These are phyloP conservation scores for Clarireedia monteithiana DNA, from an alignment of 2,329 filamentous ascomycete genomes.

Conservation along the genomic window DNA sequence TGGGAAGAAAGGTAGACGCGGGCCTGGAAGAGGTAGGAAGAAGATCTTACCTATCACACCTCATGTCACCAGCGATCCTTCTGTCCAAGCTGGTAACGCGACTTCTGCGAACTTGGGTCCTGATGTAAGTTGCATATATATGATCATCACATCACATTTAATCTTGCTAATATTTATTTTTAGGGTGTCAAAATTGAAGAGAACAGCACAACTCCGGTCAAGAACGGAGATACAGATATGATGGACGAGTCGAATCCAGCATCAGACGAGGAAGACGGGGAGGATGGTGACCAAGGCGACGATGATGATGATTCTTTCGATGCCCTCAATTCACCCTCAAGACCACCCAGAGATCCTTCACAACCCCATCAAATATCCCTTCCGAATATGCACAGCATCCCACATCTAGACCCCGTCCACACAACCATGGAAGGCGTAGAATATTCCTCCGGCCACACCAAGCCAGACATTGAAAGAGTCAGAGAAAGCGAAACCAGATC, in stretches of 20 bases:
- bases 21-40: constrained; percentile 70
- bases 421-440: constrained; percentile 15
- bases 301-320: constrained; percentile 38
- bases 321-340: constrained; percentile 26
- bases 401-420: constrained; percentile 11
- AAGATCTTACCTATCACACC: constrained; percentile 34
- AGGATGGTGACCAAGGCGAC: constrained; percentile 32
- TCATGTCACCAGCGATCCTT: constrained; percentile 17
- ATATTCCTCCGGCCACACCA: constrained; percentile 1
- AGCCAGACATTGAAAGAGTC: constrained; percentile 13
- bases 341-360: constrained; percentile 15
- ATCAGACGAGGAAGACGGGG: constrained; percentile 26
- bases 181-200: constrained; percentile 24
- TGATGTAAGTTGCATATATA: constrained; percentile 19
- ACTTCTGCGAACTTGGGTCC: constrained; percentile 8
- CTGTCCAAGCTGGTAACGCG: constrained; percentile 5
- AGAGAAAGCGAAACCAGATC: constrained; percentile 10
- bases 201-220: constrained; percentile 7
- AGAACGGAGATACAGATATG: constrained; percentile 28
- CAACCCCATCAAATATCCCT: constrained; percentile 8
- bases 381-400: constrained; percentile 2
- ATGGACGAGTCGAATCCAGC: constrained; percentile 24
- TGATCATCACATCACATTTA: not conserved
- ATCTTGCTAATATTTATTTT: constrained; percentile 6
- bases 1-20: constrained; percentile 67